Base-by-base conservation (phyloP, 2,329 filamentous ascomycete genomes). In the Chrysosporium keratinophilum region DNA sequence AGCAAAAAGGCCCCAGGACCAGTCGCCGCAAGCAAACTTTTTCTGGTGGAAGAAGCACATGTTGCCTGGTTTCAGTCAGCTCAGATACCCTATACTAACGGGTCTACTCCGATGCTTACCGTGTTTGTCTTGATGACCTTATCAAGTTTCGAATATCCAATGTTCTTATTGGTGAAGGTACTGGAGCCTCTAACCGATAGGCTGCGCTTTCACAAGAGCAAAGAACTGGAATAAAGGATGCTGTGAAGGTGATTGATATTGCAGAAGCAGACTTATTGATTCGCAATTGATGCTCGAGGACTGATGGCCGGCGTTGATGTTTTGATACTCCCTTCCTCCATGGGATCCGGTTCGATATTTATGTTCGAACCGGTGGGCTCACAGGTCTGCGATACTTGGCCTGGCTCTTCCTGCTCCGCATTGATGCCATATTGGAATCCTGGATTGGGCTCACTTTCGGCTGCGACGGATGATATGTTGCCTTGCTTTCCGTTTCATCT, bases 11-110 rank as follows among this genome's bases (percentile, higher is more conserved):
- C 88, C 87, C 90, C 90, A 97, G 71, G 89, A 88, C 84, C 86
- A 95, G 78, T 88, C 91, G 65, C 87, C 86, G 74, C 91, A 97
- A 55, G 71, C 71, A 79, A 87, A 95, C 63, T 82, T 80, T 69
- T 85, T 88, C 72, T 91, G 86, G 65, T 96, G 89, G 77, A 90
- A 97, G 78, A 93, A 96, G 76, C 91, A 96, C 91, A 97, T 95
- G 49, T 34, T 52, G 62, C 67, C 77, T 73, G 64, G 57, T 60
- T 61, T 60, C 57, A 45, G 61, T 71, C 59, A 71, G 65, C 59
- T 54, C 58, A 56, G 45, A 39, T 15, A 12, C 48, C 20, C 40
- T 43, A 46, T 45, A 50, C 28, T 57, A 52, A 42, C 50, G 58
- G 48, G 56, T 54, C 59, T 59, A 50, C 55, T 57, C 47, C 47